Conservation (phyloP, 495 filamentous ascomycete species). For the Neurospora africana region DNA sequence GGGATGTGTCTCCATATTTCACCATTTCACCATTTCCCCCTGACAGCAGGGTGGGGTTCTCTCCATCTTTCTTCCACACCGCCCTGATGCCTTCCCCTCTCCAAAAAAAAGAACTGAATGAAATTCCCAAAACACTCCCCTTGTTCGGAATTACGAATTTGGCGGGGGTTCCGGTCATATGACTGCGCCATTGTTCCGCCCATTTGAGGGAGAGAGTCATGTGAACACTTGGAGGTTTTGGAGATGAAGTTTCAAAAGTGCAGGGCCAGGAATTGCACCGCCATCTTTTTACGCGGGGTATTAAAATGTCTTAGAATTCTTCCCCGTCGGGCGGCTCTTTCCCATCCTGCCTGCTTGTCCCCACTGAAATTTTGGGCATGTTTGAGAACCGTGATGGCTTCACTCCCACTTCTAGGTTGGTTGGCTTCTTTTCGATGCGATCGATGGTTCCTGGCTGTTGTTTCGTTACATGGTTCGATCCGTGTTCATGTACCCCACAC, state of each 20-base stretch:
- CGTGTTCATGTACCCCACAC: neutral
- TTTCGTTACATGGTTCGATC: neutral
- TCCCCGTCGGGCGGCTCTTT: neutral
- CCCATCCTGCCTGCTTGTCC: neutral
- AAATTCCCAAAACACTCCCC: neutral
- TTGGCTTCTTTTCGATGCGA: neutral
- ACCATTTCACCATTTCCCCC: neutral
- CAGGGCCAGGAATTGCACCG: neutral
- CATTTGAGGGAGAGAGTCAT: neutral
- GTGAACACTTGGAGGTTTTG: neutral
- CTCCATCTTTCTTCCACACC: neutral
- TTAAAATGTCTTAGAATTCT: neutral
- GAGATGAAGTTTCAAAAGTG: neutral
- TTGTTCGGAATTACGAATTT: neutral
- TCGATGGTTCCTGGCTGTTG: neutral
- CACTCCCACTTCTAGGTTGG: neutral
- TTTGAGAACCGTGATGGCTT: neutral
- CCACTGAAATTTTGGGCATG: neutral
- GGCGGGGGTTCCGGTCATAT: neutral
- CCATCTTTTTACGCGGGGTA: neutral
- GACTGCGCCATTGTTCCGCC: neutral
- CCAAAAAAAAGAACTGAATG: neutral
- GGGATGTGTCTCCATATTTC: neutral
- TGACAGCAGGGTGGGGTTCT: neutral
- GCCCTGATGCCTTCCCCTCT: neutral